Evolutionary conservation across 768 basidiomycete species (phyloP), one percentile per base, ranked within the genome.

Genomic region (Cantharellus cinnabarinus): DNA sequence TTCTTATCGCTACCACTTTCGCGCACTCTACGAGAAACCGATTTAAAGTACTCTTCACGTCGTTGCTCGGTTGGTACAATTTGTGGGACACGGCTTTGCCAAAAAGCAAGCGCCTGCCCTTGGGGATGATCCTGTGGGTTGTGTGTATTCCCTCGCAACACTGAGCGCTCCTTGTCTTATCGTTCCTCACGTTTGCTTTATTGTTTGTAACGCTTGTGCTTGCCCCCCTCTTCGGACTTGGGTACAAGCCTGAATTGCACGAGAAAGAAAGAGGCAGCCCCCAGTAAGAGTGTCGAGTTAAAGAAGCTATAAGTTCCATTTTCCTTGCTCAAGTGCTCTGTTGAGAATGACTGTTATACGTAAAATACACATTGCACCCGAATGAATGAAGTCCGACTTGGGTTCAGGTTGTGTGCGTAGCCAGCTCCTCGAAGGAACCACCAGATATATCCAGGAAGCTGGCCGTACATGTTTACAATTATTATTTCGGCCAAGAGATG

Each of bases 21-120:
- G 65, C 70, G 3, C 72, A 74, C 52, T 69, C 65, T 34, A 10
- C 52, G 75, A 78, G 50, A 68, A 83, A 50, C 71, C 71, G 7
- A 67, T 76, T 44, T 87, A 83, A 0, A 70, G 69, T 37, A 62
- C 74, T 3, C 63, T 89, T 0, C 85, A 90, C 64, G 74, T 69
- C 34, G 66, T 75, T n/a, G 79, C 77, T n/a, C 97, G 94, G 94
- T 74, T 91, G 55, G 80, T 79, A 3, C 94, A 98, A 68, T 93
- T 98, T 71, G 63, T 85, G 48, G 90, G 90, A 4, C 93, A 98
- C 68, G 89, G 85, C 35, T 66, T 86, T 38, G 85, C 84, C 20
- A 94, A 98, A 70, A 79, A 79, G 55, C 79, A 93, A 41, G 82
- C 91, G 0, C 94, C 94, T 2, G 93, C 93, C 0, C 71, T 98